phyloP scores from a whole-genome alignment of 495 filamentous ascomycete species.

The Podospora pseudopauciseta region DNA sequence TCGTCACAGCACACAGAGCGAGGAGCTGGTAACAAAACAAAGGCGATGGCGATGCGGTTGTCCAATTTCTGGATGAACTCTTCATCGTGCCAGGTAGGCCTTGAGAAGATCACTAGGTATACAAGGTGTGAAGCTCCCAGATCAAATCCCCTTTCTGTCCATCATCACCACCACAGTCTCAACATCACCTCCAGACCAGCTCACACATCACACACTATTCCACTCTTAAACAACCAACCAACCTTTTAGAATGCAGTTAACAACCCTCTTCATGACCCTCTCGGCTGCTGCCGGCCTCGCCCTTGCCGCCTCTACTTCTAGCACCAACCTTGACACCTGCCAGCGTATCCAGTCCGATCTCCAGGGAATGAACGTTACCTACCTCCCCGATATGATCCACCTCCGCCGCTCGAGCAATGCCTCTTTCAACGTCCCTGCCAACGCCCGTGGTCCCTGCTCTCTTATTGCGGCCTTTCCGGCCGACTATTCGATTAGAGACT shows the following conservation, averaged over 20 bases:
- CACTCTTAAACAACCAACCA: background rate
- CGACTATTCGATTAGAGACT: conserved; percentile 26
- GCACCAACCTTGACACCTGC: background rate
- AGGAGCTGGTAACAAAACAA: background rate
- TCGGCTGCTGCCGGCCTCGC: conserved; percentile 15
- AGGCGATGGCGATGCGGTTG: background rate
- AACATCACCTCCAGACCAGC: background rate
- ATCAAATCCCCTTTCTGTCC: background rate
- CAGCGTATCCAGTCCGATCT: conserved; percentile 19
- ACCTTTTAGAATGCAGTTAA: conserved; percentile 30
- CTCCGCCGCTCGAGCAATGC: conserved; percentile 8
- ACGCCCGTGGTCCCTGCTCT: conserved; percentile 32
- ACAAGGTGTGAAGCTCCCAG: background rate
- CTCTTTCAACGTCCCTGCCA: conserved; percentile 20
- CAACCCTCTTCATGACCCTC: conserved; percentile 23
- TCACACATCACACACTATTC: background rate
- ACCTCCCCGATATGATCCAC: conserved; percentile 3
- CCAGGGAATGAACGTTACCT: conserved; percentile 7
- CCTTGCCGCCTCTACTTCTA: background rate
- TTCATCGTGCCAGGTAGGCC: background rate
- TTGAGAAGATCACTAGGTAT: background rate
- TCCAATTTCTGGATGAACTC: background rate
- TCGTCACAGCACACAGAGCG: background rate
- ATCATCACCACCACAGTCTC: background rate
- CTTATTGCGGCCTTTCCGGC: conserved; percentile 35